Evolutionary conservation across 2,329 filamentous ascomycete species (phyloP), one percentile per base, ranked within the genome.

Genomic region (Capronia coronata): DNA sequence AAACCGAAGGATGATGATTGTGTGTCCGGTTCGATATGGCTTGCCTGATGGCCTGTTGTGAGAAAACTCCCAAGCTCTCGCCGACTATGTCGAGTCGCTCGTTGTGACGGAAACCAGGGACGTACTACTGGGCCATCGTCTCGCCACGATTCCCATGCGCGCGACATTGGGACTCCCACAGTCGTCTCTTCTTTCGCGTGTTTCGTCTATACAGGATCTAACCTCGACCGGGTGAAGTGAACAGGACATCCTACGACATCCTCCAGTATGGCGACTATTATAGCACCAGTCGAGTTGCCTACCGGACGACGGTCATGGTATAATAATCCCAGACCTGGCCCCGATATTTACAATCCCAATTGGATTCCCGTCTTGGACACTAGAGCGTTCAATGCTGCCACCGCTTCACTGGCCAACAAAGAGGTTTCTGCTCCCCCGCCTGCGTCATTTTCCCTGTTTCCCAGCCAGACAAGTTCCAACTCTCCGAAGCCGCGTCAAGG

Each of bases 271-370:
- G 45, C 52, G 13, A 43, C 49, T 14, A 30, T 43, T 21, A 48
- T 51, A 10, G 42, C 49, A 14, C 50, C 56, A 9, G 41, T 60
- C 30, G 58, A 60, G 29, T 45, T 60, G 19, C 56, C 56, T 39
- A 52, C 57, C 2, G 49, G 49, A 27, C 43, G 57, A 41, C 50
- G 55, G 14, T 60, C 58, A 3, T 58, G 55, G 23, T 49, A 52
- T 16, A n/a, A 37, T 41, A 54, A 53, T 30, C 30, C 46, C 7
- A 37, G 44, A 21, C 49, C 52, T 22, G 35, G 27, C 2, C 46
- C 51, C n/a, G 57, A 60, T 35, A 53, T 60, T 32, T 50, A 59
- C 34, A 57, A 60, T 40, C 54, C 52, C 29, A 60, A 60, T 41
- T 60, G 55, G 52, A 60, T 60, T 11, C 58, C 58, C 1, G 46